Conservation (phyloP, 352 stramenopile genomes). For the Phytophthora pseudosyringae region DNA sequence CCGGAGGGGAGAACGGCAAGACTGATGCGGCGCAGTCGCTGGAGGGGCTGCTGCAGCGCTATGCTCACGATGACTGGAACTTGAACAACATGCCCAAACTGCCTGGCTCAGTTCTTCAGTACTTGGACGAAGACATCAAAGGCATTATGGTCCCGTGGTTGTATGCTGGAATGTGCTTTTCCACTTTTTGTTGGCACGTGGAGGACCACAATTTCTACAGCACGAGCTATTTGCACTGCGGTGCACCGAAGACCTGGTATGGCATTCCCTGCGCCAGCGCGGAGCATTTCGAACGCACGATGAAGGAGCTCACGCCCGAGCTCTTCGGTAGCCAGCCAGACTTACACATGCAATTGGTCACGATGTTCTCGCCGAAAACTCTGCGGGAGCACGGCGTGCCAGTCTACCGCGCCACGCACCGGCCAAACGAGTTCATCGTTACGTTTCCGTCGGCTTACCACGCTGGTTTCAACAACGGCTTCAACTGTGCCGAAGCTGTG, state of each 20-base stretch:
- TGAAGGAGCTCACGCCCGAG: constrained; percentile 93
- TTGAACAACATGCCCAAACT: constrained; percentile 98
- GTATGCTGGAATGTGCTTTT: constrained; percentile 99
- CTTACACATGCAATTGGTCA: constrained; percentile 93
- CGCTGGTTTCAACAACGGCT: constrained; percentile 97
- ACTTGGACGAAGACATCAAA: constrained; percentile 97
- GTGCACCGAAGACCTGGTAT: constrained; percentile 98
- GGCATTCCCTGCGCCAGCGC: constrained; percentile 93
- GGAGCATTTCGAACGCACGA: constrained; percentile 91
- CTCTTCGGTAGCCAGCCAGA: constrained; percentile 96
- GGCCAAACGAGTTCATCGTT: constrained; percentile 98
- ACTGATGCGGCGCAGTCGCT: constrained; percentile 36
- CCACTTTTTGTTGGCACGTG: constrained; percentile 99
- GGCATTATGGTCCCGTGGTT: constrained; percentile 99
- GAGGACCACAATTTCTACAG: constrained; percentile 99
- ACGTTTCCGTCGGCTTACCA: constrained; percentile 99
- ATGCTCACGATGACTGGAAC: constrained; percentile 95
- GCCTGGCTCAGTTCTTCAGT: constrained; percentile 93
- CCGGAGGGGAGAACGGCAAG: constrained; percentile 24
- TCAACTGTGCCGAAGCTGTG: constrained; percentile 93
- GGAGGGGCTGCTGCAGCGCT: constrained; percentile 70
- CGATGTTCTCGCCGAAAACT: constrained; percentile 81
- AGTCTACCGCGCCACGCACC: constrained; percentile 95
- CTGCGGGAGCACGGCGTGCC: constrained; percentile 88
- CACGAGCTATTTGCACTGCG: constrained; percentile 99